phyloP scores from a whole-genome alignment of 352 stramenopile genomes.

The Globisporangium recalcitrans region DNA sequence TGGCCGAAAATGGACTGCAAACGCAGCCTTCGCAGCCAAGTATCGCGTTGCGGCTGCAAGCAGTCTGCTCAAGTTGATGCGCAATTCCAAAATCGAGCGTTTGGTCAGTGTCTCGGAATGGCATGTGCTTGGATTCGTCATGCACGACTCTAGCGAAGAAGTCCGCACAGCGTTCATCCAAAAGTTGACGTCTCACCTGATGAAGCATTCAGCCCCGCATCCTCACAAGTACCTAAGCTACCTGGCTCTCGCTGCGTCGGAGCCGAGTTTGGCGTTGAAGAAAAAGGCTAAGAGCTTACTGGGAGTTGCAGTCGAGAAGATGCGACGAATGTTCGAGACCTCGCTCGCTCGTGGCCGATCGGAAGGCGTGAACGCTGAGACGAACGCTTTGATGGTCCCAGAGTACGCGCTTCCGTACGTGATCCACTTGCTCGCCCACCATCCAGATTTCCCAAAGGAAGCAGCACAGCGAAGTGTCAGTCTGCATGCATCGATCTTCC shows the following conservation, averaged over 20 bases:
- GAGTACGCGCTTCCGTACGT: constrained; percentile 81
- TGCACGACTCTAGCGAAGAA: constrained; percentile 71
- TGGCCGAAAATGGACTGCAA: constrained; percentile 39
- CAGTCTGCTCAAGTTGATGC: constrained; percentile 61
- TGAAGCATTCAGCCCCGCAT: constrained; percentile 53
- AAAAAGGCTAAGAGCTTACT: constrained; percentile 51
- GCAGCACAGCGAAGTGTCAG: constrained; percentile 28
- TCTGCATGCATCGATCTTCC: constrained; percentile 24
- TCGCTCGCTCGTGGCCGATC: constrained; percentile 21
- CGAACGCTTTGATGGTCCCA: constrained; percentile 61
- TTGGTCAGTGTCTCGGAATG: constrained; percentile 54
- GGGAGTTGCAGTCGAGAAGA: constrained; percentile 51
- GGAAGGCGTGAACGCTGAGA: constrained; percentile 11
- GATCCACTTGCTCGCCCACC: constrained; percentile 78
- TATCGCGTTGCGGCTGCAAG: constrained; percentile 49
- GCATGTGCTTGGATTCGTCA: constrained; percentile 70
- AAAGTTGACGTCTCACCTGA: constrained; percentile 63
- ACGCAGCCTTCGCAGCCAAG: constrained; percentile 29
- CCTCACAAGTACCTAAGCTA: constrained; percentile 83
- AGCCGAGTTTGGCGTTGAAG: constrained; percentile 45
- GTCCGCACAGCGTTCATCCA: constrained; percentile 70
- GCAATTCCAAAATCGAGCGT: constrained; percentile 45
- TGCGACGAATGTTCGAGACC: constrained; percentile 72
- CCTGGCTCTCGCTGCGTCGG: constrained; percentile 58
- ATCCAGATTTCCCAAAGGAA: constrained; percentile 56